Base-by-base conservation (phyloP, 768 basidiomycete genomes). In the Clathrus columnatus region DNA sequence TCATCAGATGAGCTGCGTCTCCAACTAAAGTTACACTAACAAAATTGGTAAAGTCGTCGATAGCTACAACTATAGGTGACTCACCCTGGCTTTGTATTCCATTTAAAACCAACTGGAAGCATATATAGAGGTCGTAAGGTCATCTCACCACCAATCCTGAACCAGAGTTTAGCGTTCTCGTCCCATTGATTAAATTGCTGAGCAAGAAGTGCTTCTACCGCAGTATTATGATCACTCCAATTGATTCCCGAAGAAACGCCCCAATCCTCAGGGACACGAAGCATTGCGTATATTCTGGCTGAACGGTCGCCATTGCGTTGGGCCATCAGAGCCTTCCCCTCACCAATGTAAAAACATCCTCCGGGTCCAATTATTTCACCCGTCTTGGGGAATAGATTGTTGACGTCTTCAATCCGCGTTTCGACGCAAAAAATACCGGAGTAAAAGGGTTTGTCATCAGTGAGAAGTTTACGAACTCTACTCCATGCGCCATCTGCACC, bases 401-500 rank as follows among this genome's bases (percentile, higher is more conserved):
- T 56, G 30, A 57, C 42, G 45, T 44, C 24, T 50, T 52, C n/a
- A 32, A 67, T 62, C 6, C 29, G 17, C 8, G 62, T 20, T 32
- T 66, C 64, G 51, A 61, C 54, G 42, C 63, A 59, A 16, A 57
- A 54, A 4, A 64, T 60, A 7, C 71, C 73, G 14, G 65, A 63
- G 60, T 72, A 75, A 29, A 59, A 48, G 5, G 74, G 71, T 29
- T 53, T 52, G 10, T 63, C 61, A 21, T 64, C 47, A 23, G 67
- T 65, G 27, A 74, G 54, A 47, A 72, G 59, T 4, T 64, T 59
- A 14, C 74, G 71, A 7, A 71, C 63, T 54, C 64, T 65, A 16
- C 71, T 73, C 68, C 72, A 72, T 3, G 73, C 65, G 6, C 75
- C 74, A 47, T 73, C 72, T n/a, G 72, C 71, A 8, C 72, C 72